Conservation (phyloP, 352 stramenopile species). For the Pythium guiyangense region DNA sequence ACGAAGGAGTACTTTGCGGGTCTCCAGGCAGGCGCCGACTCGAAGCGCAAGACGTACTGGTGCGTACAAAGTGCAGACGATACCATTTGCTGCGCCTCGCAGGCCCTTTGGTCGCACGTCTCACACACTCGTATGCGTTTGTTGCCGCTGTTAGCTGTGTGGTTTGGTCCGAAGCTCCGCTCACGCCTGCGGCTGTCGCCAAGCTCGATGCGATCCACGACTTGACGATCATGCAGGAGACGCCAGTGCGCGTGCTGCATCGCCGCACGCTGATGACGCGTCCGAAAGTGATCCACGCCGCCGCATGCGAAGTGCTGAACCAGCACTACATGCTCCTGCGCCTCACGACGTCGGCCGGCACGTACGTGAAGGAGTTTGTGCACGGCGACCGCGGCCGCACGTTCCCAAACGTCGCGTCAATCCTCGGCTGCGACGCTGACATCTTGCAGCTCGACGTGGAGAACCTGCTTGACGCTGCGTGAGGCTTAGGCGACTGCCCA, state of each 20-base stretch:
- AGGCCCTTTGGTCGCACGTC: neutral
- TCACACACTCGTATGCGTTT: neutral
- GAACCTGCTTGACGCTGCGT: conserved; percentile 74
- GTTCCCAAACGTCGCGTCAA: conserved; percentile 90
- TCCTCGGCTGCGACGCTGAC: conserved; percentile 91
- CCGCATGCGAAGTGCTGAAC: conserved; percentile 90
- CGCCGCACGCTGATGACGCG: conserved; percentile 92
- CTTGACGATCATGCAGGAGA: conserved; percentile 93
- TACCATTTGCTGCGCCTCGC: neutral
- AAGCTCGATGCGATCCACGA: conserved; percentile 81
- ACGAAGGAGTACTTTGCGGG: conserved; percentile 80
- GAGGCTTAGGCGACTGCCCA: conserved; percentile 1
- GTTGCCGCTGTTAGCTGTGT: conserved; percentile 44
- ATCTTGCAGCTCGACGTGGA: conserved; percentile 98
- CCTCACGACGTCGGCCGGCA: conserved; percentile 93
- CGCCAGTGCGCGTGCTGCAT: conserved; percentile 97
- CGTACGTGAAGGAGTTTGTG: conserved; percentile 99
- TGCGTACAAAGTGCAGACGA: conserved; percentile 15
- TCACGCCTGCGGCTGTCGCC: conserved; percentile 49
- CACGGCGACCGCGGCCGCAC: conserved; percentile 98
- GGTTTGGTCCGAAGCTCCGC: conserved; percentile 59
- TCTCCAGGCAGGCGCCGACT: conserved; percentile 76
- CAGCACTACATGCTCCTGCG: conserved; percentile 96
- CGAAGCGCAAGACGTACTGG: conserved; percentile 88
- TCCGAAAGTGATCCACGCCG: conserved; percentile 85